phyloP scores from a whole-genome alignment of 2,329 filamentous ascomycete genomes.

The Emydomyces testavorans region DNA sequence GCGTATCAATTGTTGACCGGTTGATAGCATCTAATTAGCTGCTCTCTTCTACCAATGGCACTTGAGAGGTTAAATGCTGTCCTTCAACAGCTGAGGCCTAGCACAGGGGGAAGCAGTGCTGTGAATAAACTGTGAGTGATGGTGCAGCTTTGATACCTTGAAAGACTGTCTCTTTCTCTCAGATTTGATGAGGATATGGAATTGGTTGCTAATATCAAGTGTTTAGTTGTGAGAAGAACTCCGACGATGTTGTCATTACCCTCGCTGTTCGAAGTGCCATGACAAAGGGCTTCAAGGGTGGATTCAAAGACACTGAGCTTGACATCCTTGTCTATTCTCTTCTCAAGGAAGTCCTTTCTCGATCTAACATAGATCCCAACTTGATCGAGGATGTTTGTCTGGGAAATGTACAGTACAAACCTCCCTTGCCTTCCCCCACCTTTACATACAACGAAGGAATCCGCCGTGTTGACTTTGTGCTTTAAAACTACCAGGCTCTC shows the following conservation, averaged over 20 bases:
- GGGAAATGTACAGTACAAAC: slow-evolving; percentile 56
- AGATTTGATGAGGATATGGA: background rate
- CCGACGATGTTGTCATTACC: slow-evolving; percentile 94
- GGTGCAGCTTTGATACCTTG: no score
- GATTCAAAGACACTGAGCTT: slow-evolving; percentile 85
- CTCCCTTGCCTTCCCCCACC: background rate
- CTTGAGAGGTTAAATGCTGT: slow-evolving; percentile 17
- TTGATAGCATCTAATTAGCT: background rate
- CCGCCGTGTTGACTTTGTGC: background rate
- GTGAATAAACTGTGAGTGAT: slow-evolving; percentile 16
- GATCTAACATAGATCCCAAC: slow-evolving; percentile 64
- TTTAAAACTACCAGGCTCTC: background rate
- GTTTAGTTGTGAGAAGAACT: slow-evolving; percentile 72
- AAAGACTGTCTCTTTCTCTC: no score
- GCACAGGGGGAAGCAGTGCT: slow-evolving; percentile 15
- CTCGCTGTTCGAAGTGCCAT: slow-evolving; percentile 81
- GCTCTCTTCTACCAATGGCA: slow-evolving; percentile 14
- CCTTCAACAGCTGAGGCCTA: slow-evolving; percentile 17
- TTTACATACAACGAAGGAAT: background rate
- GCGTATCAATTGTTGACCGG: background rate
- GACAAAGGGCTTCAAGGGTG: slow-evolving; percentile 78
- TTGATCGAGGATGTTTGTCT: slow-evolving; percentile 83
- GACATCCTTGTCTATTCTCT: slow-evolving; percentile 78
- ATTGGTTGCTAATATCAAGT: slow-evolving; percentile 1
- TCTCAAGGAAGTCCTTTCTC: slow-evolving; percentile 61